Percentiles rank a stretch among this genome's conserved stretches.
These are phyloP conservation scores for Chalaropsis ovoidea DNA, from an alignment of 2,329 filamentous ascomycete species.

Conservation along the genomic window DNA sequence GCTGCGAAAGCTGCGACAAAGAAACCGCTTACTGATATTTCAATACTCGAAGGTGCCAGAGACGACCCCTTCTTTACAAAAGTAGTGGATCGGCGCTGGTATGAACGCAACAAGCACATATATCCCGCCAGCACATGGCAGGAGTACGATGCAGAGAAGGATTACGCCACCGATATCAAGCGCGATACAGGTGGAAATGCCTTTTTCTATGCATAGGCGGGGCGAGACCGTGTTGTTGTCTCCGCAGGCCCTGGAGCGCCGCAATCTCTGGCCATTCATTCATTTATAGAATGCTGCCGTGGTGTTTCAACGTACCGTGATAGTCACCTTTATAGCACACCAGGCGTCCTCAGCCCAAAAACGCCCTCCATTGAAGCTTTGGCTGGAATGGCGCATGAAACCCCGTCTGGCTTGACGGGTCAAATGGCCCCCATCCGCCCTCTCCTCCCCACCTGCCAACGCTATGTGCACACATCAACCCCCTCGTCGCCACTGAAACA, in stretches of 20 bases:
- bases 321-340: too few species aligned
- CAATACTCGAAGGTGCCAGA: conserved; percentile 58
- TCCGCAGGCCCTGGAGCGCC: neutral
- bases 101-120: conserved; percentile 95
- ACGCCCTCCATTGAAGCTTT: too few species aligned
- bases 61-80: conserved; percentile 79
- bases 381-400: too few species aligned
- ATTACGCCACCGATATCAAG: conserved; percentile 66
- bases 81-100: conserved; percentile 93
- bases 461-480: too few species aligned
- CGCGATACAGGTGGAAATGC: conserved; percentile 83
- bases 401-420: too few species aligned
- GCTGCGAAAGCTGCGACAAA: conserved; percentile 35
- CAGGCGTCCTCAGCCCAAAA: too few species aligned
- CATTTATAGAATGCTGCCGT: too few species aligned
- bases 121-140: conserved; percentile 95
- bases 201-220: conserved; percentile 64
- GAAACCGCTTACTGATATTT: conserved; percentile 39
- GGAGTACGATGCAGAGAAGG: conserved; percentile 81
- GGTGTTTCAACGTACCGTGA: too few species aligned
- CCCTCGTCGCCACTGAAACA: too few species aligned
- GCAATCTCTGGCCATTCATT: too few species aligned
- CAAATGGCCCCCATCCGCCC: too few species aligned
- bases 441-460: too few species aligned
- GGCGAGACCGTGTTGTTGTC: neutral